phyloP scores from a whole-genome alignment of 371 early-diverging fungal genomes.

The Mortierella sp. region DNA sequence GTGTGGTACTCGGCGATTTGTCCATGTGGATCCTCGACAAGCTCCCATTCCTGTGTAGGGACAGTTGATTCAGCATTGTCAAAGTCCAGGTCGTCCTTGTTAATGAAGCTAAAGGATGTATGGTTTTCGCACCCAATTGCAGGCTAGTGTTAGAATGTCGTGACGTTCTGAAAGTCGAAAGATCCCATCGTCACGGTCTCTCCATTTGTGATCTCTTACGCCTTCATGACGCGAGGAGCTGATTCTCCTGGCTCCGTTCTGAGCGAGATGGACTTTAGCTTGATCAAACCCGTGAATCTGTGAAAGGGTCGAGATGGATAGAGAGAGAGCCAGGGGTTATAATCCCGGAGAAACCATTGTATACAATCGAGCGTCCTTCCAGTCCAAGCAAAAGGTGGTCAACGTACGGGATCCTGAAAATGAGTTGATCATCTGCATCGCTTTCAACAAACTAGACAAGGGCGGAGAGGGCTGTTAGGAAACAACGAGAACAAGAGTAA shows the following conservation, averaged over 20 bases:
- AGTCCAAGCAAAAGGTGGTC: too few relatives aligned
- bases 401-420: slow-evolving; percentile 87
- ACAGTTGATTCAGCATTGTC: slow-evolving; percentile 76
- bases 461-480: too few relatives aligned
- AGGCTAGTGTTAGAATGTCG: too few relatives aligned
- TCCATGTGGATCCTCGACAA: slow-evolving; percentile 65
- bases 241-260: slow-evolving; percentile 73
- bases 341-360: too few relatives aligned
- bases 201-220: slow-evolving; percentile 57
- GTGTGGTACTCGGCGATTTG: slow-evolving; percentile 76
- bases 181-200: too few relatives aligned
- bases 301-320: not conserved
- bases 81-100: slow-evolving; percentile 92
- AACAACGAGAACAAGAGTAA: too few relatives aligned
- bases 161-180: too few relatives aligned
- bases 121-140: too few relatives aligned
- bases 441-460: slow-evolving; percentile 73
- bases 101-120: slow-evolving; percentile 74
- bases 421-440: slow-evolving; percentile 92
- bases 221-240: slow-evolving; percentile 81
- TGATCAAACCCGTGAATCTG: slow-evolving; percentile 89
- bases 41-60: slow-evolving; percentile 85
- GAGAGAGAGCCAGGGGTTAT: too few relatives aligned
- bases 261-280: slow-evolving; percentile 88
- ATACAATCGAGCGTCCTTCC: too few relatives aligned